These are phyloP conservation scores for Eucommia ulmoides DNA, from an alignment of 257 asterid species.

Conservation along the genomic window DNA sequence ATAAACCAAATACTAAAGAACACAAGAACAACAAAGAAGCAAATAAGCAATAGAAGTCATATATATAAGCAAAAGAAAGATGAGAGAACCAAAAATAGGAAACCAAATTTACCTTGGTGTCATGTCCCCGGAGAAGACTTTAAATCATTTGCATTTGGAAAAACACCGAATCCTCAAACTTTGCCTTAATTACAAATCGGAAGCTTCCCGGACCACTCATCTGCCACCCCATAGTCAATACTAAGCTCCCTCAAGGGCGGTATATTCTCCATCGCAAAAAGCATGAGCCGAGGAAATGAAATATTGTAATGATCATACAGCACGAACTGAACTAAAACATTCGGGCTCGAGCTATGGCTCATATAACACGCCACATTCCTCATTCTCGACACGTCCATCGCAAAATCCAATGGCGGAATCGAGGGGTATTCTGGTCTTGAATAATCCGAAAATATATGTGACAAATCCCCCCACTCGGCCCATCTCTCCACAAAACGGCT, in stretches of 20 bases:
- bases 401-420: too few relatives aligned
- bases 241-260: not conserved
- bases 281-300: not conserved
- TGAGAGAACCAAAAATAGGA: too few relatives aligned
- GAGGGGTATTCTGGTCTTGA: slow-evolving; percentile 28
- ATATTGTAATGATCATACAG: too few relatives aligned
- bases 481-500: too few relatives aligned
- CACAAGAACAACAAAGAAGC: too few relatives aligned
- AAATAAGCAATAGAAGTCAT: too few relatives aligned
- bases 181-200: not conserved
- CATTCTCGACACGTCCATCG: slow-evolving; percentile 50
- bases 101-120: too few relatives aligned
- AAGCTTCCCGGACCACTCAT: not conserved
- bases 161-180: not conserved
- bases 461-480: slow-evolving; percentile 56
- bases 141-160: not conserved
- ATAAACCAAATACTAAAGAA: too few relatives aligned
- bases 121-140: too few relatives aligned
- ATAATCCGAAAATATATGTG: slow-evolving; percentile 34
- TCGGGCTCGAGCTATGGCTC: slow-evolving; percentile 44
- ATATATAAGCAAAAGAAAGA: too few relatives aligned
- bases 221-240: not conserved
- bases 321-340: slow-evolving; percentile 16
- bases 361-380: slow-evolving; percentile 52
- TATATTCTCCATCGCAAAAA: not conserved